Base-by-base conservation (phyloP, 2,329 filamentous ascomycete genomes). In the Cladosporium sp. region DNA sequence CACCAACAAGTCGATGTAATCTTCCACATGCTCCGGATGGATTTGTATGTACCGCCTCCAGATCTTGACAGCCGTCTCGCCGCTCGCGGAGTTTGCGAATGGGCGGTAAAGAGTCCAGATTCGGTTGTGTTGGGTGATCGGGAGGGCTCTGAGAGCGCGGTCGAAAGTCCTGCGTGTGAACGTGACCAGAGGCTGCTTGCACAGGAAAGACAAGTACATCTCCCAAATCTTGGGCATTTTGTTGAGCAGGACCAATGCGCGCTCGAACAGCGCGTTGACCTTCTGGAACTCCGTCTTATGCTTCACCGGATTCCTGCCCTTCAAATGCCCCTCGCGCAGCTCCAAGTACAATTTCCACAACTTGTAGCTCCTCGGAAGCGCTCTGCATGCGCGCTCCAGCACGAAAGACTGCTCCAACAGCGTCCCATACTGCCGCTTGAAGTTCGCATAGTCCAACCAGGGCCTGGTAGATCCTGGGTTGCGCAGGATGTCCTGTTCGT, bases 171-270 rank as follows among this genome's bases (percentile, higher is more conserved):
- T 83, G 52, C 93, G 83, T 20, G 89, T 94, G 51, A 83, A 78
- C 7, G 92, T 96, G 54, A 98, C 83, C 48, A 94, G 75, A n/a
- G 93, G 93, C 67, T 98, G 93, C 63, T 87, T 83, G 65, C 92
- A 82, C 51, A 98, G 76, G 65, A 98, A 97, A 42, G 80, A 80
- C 55, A 98, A 82, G 67, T 96, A 98, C 83, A 97, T 88, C 67
- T 96, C 91, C 94, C 93, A 98, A 65, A 98, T 93, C 58, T 83
- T 82, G 19, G 94, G 93, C 93, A 98, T 98, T 73, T 98, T 98
- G 73, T 98, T 96, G 55, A 98, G 79, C 35, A 98, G 78, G 52
- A 96, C 88, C 45, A 98, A 74, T 3, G 93, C 91, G 59, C 88
- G 82, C 72, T 98, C 93, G 67, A 95, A 98, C 35, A 97, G 81